Conservation (phyloP, 2,329 filamentous ascomycete species). For the Penicillium digitatum region DNA sequence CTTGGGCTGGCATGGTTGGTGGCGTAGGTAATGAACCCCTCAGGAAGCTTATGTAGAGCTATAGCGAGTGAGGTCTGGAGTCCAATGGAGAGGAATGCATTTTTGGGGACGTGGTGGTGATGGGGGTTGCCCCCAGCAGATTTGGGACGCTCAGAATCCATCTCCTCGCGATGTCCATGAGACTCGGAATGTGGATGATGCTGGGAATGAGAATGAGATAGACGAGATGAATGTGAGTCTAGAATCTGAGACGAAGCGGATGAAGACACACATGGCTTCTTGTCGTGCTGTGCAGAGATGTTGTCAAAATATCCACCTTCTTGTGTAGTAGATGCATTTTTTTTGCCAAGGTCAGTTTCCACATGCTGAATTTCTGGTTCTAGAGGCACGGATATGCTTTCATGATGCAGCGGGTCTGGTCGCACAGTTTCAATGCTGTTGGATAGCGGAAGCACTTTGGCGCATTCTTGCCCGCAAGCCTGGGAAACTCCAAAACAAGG, state of each 20-base stretch:
- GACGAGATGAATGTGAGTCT: slow-evolving; percentile 1
- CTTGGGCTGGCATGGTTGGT: slow-evolving; percentile 92
- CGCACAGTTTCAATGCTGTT: slow-evolving; percentile 16
- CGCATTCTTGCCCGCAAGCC: slow-evolving; percentile 59
- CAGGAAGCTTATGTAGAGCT: slow-evolving; percentile 91
- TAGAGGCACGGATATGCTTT: slow-evolving; percentile 17
- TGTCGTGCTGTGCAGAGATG: slow-evolving; percentile 8
- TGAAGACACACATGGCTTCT: neutral
- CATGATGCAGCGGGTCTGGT: slow-evolving; percentile 14
- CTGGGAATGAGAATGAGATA: neutral
- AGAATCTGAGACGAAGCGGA: slow-evolving; percentile 11
- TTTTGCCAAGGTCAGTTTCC: neutral
- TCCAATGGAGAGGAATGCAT: slow-evolving; percentile 91
- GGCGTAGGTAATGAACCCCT: slow-evolving; percentile 83
- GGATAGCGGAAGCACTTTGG: slow-evolving; percentile 41
- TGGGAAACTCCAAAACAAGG: slow-evolving; percentile 61
- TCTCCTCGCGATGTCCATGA: slow-evolving; percentile 11
- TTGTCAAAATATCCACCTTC: slow-evolving; percentile 17
- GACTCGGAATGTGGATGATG: neutral
- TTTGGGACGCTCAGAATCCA: slow-evolving; percentile 8
- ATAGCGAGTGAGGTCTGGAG: slow-evolving; percentile 94
- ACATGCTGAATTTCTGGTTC: slow-evolving; percentile 13
- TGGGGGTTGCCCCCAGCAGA: slow-evolving; percentile 50
- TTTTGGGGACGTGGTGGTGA: slow-evolving; percentile 92
- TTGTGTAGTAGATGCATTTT: neutral